phyloP scores from a whole-genome alignment of 2,329 filamentous ascomycete genomes.

The Verticillium tricorpus region DNA sequence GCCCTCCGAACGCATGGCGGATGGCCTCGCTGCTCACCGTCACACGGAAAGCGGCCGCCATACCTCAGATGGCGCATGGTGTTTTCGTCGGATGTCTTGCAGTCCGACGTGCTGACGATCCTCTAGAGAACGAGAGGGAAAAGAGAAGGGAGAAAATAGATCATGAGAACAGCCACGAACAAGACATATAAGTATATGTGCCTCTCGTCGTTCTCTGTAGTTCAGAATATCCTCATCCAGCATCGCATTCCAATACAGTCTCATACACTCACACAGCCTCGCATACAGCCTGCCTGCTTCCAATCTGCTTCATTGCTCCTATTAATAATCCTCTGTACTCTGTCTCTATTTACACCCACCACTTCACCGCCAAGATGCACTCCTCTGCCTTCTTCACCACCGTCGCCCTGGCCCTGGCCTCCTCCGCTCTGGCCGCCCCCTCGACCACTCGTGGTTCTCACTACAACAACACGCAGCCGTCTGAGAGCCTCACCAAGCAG shows the following conservation, averaged over 20 bases:
- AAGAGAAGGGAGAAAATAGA: background rate
- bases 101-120: background rate
- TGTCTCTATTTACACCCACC: background rate
- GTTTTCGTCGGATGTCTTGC: background rate
- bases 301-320: too few species aligned
- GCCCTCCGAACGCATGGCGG: background rate
- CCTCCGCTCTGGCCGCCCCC: constrained; percentile 22
- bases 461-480: constrained; percentile 7
- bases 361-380: constrained; percentile 24
- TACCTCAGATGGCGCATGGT: background rate
- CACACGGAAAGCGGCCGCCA: background rate
- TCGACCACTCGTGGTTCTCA: constrained; percentile 1
- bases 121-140: background rate
- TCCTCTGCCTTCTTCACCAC: constrained; percentile 27
- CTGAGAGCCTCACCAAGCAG: constrained; percentile 18
- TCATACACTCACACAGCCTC: background rate
- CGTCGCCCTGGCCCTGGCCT: constrained; percentile 34
- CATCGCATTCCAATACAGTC: background rate
- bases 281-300: too few species aligned
- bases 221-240: background rate
- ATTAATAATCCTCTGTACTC: too few species aligned
- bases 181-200: background rate
- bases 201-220: background rate
- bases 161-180: background rate
- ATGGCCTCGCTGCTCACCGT: background rate